Percentiles rank a stretch among this genome's conserved stretches.
Conservation (phyloP, 495 filamentous ascomycete species). For the Cercophora newfieldiana region DNA sequence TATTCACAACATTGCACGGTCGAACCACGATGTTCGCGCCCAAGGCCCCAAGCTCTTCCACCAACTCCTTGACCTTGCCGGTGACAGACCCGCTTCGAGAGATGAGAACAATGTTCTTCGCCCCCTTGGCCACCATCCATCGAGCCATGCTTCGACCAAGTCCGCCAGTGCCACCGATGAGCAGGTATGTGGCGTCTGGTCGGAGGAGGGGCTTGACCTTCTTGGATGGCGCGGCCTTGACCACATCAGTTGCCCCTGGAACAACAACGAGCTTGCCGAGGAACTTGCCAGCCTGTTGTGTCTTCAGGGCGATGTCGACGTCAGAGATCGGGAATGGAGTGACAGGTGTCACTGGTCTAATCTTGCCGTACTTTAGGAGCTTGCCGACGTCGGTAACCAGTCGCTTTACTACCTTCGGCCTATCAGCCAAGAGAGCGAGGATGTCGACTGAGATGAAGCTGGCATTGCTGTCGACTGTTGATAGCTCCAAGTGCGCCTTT, state of each 20-base stretch:
- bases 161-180: constrained; percentile 64
- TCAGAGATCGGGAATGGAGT: constrained; percentile 52
- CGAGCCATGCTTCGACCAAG: constrained; percentile 59
- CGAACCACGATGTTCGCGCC: constrained; percentile 44
- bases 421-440: constrained; percentile 40
- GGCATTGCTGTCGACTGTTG: constrained; percentile 44
- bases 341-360: constrained; percentile 42
- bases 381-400: constrained; percentile 43
- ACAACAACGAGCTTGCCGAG: constrained; percentile 61
- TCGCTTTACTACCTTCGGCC: constrained; percentile 39
- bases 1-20: constrained; percentile 45
- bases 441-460: constrained; percentile 53
- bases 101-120: constrained; percentile 57
- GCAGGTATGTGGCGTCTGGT: constrained; percentile 55
- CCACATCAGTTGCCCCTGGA: constrained; percentile 37
- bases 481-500: constrained; percentile 43
- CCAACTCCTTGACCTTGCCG: constrained; percentile 44
- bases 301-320: constrained; percentile 56
- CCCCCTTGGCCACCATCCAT: constrained; percentile 63
- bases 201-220: constrained; percentile 39
- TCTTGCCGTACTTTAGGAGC: constrained; percentile 42
- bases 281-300: constrained; percentile 54
- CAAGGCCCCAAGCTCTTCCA: constrained; percentile 42
- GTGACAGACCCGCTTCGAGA: constrained; percentile 52
- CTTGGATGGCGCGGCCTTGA: constrained; percentile 40